Base-by-base conservation (phyloP, 2,329 filamentous ascomycete species). In the Microsporum audouinii region DNA sequence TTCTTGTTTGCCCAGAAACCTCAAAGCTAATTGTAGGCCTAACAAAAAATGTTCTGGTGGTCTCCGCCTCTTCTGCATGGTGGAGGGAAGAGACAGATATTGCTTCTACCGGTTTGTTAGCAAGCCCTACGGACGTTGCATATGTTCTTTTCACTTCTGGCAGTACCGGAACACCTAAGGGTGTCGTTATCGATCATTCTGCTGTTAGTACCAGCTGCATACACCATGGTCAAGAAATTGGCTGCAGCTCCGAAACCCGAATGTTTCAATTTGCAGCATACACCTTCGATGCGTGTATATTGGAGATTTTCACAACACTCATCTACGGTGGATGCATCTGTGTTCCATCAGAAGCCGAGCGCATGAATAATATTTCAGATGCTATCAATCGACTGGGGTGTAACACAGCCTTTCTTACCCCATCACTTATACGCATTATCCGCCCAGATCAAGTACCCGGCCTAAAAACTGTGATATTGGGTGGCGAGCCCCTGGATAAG, bases 241-340 rank as follows among this genome's bases (percentile, higher is more conserved):
- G 49, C 8, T 36, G 55, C n/a, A 36, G 7, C 7, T 23, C 85
- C 83, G 2, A 77, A 59, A 81, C 81, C 45, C 76, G 86, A 1
- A 82, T 86, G 8, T 78, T 85, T 7, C 80, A 83, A 62, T 77
- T 82, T 61, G 14, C 3, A 34, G 41, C 14, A 31, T 59, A 59
- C 7, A 57, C 58, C 14, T 60, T 60, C 23, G 58, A 60, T 23
- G 58, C 53, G 8, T 31, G 41, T n/a, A 60, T 60, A 14, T 27
- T 33, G 8, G 58, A 60, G 31, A 60, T 60, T 38, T 43, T 51
- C n/a, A 34, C 23, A 1, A 81, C 83, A 0, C 71, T 86, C 3
- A 72, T 78, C 0, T 72, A 79, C 34, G 84, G 84, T 5, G 83
- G 80, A 0, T 84, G 81, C 49, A 75, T 86, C 3, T 85, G 83